phyloP scores from a whole-genome alignment of 768 basidiomycete species.

The Pleurotus platypus region DNA sequence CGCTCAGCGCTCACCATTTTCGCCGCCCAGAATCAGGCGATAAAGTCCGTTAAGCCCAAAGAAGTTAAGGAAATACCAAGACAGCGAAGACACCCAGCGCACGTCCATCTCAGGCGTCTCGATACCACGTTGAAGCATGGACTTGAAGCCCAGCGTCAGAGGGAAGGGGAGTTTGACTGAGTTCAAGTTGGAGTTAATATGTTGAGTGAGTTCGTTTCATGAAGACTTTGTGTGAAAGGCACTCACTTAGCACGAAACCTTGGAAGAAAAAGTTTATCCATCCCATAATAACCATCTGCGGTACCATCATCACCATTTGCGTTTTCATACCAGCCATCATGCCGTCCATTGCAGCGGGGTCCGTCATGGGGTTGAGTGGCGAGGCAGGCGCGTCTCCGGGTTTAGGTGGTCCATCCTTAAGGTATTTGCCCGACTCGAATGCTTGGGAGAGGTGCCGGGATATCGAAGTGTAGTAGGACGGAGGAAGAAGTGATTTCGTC shows the following conservation, averaged over 20 bases:
- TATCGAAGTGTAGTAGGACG: slow-evolving; percentile 67
- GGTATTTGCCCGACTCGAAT: slow-evolving; percentile 72
- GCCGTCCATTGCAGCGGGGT: slow-evolving; percentile 92
- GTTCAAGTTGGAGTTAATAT: too few species aligned
- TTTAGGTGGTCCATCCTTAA: slow-evolving; percentile 80
- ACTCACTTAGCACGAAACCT: slow-evolving; percentile 95
- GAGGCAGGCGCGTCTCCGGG: slow-evolving; percentile 49
- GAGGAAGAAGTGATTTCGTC: slow-evolving; percentile 77
- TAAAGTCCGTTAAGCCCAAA: slow-evolving; percentile 97
- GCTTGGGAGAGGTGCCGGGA: slow-evolving; percentile 71
- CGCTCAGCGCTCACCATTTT: slow-evolving; percentile 63
- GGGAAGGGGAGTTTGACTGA: slow-evolving; percentile 96
- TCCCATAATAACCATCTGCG: slow-evolving; percentile 98
- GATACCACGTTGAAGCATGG: slow-evolving; percentile 95
- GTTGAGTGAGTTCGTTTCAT: too few species aligned
- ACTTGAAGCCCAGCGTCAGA: slow-evolving; percentile 93
- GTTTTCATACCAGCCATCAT: slow-evolving; percentile 99
- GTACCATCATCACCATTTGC: slow-evolving; percentile 99
- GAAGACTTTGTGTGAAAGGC: not conserved
- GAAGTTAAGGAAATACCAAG: slow-evolving; percentile 99
- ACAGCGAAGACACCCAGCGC: slow-evolving; percentile 96
- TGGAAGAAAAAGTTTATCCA: slow-evolving; percentile 99
- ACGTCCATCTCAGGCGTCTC: slow-evolving; percentile 97
- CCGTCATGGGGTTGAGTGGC: slow-evolving; percentile 81
- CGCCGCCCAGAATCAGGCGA: slow-evolving; percentile 85